phyloP scores from a whole-genome alignment of 495 filamentous ascomycete genomes.

The Letharia lupina region DNA sequence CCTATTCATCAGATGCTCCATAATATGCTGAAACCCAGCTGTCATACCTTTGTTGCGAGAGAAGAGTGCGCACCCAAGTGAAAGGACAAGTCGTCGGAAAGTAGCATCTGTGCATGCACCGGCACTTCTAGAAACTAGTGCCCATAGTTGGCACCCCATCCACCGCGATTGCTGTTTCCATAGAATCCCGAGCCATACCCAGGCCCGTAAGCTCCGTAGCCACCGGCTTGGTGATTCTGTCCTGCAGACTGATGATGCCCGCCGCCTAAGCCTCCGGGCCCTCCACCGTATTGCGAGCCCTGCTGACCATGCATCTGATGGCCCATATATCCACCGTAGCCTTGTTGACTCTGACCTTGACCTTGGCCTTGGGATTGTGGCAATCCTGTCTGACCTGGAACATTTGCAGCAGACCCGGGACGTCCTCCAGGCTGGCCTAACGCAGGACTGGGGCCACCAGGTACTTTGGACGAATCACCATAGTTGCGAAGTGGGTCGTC shows the following conservation, averaged over 20 bases:
- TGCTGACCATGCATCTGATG: slow-evolving; percentile 57
- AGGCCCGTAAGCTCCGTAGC: slow-evolving; percentile 40
- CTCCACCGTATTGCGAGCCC: slow-evolving; percentile 51
- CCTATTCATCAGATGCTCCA: slow-evolving; percentile 5
- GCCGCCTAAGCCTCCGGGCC: slow-evolving; percentile 60
- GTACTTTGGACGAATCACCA: slow-evolving; percentile 59
- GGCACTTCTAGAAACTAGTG: slow-evolving; percentile 19
- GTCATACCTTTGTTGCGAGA: slow-evolving; percentile 7
- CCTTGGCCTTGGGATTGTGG: slow-evolving; percentile 70
- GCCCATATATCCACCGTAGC: slow-evolving; percentile 66
- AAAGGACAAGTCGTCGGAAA: neutral
- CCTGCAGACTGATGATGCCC: slow-evolving; percentile 56
- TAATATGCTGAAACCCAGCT: slow-evolving; percentile 1
- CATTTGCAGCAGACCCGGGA: slow-evolving; percentile 77
- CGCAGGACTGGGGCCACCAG: slow-evolving; percentile 74
- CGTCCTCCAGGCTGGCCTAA: slow-evolving; percentile 67
- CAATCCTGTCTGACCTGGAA: slow-evolving; percentile 50
- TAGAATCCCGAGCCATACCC: slow-evolving; percentile 50
- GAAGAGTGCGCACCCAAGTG: slow-evolving; percentile 8
- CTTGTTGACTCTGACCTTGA: slow-evolving; percentile 50
- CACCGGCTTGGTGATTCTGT: slow-evolving; percentile 42
- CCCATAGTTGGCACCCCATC: slow-evolving; percentile 66
- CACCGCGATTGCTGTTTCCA: slow-evolving; percentile 41
- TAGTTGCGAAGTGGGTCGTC: slow-evolving; percentile 73
- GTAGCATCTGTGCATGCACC: slow-evolving; percentile 1